phyloP scores from a whole-genome alignment of 2,329 filamentous ascomycete genomes.

The Dryadomyces quercus-mongolicae region DNA sequence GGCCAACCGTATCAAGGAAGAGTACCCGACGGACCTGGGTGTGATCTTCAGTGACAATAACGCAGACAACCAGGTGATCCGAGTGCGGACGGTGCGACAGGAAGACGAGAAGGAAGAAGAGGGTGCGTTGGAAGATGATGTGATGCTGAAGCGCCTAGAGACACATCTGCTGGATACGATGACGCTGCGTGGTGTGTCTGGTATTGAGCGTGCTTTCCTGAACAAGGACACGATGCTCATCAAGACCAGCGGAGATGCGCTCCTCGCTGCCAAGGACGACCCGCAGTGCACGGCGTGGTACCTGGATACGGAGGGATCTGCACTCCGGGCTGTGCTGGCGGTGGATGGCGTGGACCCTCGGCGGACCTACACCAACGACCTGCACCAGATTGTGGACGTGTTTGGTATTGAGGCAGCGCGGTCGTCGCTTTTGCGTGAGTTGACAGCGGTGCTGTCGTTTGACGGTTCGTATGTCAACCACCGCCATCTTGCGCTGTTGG shows the following conservation, averaged over 20 bases:
- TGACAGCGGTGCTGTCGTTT: conserved; percentile 89
- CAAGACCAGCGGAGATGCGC: conserved; percentile 55
- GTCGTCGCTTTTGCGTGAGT: conserved; percentile 71
- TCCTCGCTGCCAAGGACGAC: conserved; percentile 64
- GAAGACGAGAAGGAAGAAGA: conserved; percentile 65
- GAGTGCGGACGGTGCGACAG: conserved; percentile 67
- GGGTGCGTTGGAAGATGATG: conserved; percentile 61
- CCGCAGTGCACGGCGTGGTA: conserved; percentile 82
- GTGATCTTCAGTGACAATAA: conserved; percentile 98
- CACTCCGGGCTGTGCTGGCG: conserved; percentile 70
- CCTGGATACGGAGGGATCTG: conserved; percentile 85
- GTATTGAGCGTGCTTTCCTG: conserved; percentile 86
- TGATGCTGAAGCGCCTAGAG: conserved; percentile 85
- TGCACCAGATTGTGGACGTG: conserved; percentile 87
- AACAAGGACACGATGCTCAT: conserved; percentile 64
- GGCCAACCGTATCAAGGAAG: conserved; percentile 75
- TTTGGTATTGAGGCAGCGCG: conserved; percentile 95
- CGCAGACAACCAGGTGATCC: conserved; percentile 87
- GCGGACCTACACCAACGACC: conserved; percentile 87
- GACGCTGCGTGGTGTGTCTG: conserved; percentile 79
- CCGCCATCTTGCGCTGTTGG: conserved; percentile 86
- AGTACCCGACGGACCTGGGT: conserved; percentile 73
- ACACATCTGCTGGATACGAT: conserved; percentile 83
- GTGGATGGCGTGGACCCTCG: conserved; percentile 79
- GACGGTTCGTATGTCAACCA: conserved; percentile 99